phyloP scores from a whole-genome alignment of 208 protist genomes.

The Entamoeba dispar region DNA sequence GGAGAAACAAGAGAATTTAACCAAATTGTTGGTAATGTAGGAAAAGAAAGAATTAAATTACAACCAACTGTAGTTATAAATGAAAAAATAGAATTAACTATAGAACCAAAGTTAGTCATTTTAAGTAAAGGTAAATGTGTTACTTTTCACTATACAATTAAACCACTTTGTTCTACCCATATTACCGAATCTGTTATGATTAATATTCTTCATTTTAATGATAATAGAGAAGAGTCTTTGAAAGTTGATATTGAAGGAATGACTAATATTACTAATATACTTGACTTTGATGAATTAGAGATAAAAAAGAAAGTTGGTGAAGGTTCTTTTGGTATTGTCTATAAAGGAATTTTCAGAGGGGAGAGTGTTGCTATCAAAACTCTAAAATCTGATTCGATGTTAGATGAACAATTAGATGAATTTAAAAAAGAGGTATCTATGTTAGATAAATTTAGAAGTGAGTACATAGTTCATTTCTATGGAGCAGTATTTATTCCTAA shows the following conservation, averaged over 20 bases:
- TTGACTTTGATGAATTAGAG: neutral
- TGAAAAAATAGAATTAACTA: neutral
- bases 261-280: neutral
- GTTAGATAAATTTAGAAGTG: slow-evolving; percentile 24
- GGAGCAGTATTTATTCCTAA: slow-evolving; percentile 30
- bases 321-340: neutral
- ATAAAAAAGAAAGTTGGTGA: neutral
- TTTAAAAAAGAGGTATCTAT: slow-evolving; percentile 32
- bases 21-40: neutral
- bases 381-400: neutral
- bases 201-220: neutral
- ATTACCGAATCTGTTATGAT: neutral
- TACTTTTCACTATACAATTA: neutral
- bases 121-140: neutral
- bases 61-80: neutral
- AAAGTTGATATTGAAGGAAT: neutral
- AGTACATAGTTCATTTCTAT: slow-evolving; percentile 38
- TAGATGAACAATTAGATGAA: neutral
- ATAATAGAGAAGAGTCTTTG: neutral
- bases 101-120: neutral
- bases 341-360: neutral
- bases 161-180: neutral
- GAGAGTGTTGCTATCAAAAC: neutral
- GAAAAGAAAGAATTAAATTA: neutral
- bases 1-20: neutral